Base-by-base conservation (phyloP, 208 protist genomes). In the Phytomonas francai region DNA sequence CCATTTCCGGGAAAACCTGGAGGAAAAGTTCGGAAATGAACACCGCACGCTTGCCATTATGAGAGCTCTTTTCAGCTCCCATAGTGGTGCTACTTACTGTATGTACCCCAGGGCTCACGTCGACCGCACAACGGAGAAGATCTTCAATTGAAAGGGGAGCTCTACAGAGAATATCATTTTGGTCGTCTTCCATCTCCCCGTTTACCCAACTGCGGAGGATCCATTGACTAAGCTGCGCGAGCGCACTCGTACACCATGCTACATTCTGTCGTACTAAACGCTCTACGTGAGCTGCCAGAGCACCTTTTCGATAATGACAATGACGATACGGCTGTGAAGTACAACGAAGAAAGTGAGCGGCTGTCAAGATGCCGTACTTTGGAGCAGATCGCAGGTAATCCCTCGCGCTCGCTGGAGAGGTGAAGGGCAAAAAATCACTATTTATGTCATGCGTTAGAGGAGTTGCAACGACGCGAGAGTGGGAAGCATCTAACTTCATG, bases 331-430 rank as follows among this genome's bases (percentile, higher is more conserved):
- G 72, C 73, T 68, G 73, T 16, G 73, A 60, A 29, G 63, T 68
- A 60, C 79, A 84, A 49, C 72, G 70, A n/a, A 84, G 70, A 19
- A 84, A 59, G 62, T 84, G 79, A 0, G 71, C 62, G 1, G 76
- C 79, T 8, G 79, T 84, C 36, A 72, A 61, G 0, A 81, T 63
- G 7, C 67, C 65, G 39, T 78, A 57, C 51, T 32, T 28, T 29
- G 71, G 70, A 11, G 67, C 71, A 16, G 42, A 1, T 16, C 42
- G 57, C 25, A 81, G 36, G 59, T 63, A 72, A 36, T 29, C 31
- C 33, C 68, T 67, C 7, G 72, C 76, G 1, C 60, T 72, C 16
- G 59, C 27, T 7, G 62, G n/a, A 3, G 75, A 71, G 60, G 56
- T 19, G 59, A 69, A 74, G 0, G 32, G 58, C 2, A 65, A 16